Percentiles rank a stretch among this genome's conserved stretches.
Evolutionary conservation across 2,329 filamentous ascomycete species (phyloP).

Genomic region (Sordariomycetes sp.): DNA sequence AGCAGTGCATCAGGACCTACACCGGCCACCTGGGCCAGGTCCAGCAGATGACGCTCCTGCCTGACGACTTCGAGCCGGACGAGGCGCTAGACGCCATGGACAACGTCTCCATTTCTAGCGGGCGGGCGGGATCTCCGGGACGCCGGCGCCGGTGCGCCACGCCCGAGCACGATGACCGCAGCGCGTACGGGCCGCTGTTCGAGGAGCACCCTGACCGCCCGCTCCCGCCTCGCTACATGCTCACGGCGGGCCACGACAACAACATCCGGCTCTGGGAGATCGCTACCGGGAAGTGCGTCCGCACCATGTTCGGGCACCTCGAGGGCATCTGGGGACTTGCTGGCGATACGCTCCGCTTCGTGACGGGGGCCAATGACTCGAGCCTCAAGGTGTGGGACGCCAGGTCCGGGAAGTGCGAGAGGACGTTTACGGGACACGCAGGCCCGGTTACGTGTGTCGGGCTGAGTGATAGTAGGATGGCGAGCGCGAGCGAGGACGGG

Average conservation of each 20-base stretch:
- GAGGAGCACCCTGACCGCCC: slow-evolving; percentile 50
- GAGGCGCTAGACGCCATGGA: slow-evolving; percentile 44
- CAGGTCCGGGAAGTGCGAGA: slow-evolving; percentile 78
- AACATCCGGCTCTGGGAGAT: slow-evolving; percentile 93
- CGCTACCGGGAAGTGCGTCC: slow-evolving; percentile 67
- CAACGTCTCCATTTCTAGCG: slow-evolving; percentile 35
- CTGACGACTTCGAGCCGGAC: slow-evolving; percentile 81
- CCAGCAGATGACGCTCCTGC: slow-evolving; percentile 79
- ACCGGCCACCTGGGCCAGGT: slow-evolving; percentile 91
- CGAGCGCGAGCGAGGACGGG: slow-evolving; percentile 87
- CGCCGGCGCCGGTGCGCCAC: slow-evolving; percentile 8
- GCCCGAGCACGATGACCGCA: slow-evolving; percentile 32
- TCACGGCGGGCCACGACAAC: slow-evolving; percentile 83
- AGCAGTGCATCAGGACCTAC: slow-evolving; percentile 65
- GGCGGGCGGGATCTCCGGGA: slow-evolving; percentile 29
- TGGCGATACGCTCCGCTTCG: slow-evolving; percentile 77
- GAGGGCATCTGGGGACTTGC: slow-evolving; percentile 93
- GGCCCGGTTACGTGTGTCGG: slow-evolving; percentile 91
- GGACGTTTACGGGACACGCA: slow-evolving; percentile 82
- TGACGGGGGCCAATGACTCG: slow-evolving; percentile 83
- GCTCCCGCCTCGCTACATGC: slow-evolving; percentile 78
- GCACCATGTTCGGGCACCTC: slow-evolving; percentile 92
- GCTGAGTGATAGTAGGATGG: slow-evolving; percentile 79
- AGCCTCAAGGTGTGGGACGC: slow-evolving; percentile 95
- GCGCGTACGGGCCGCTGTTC: slow-evolving; percentile 52